Evolutionary conservation across 768 basidiomycete species (phyloP).

Genomic region (Calvatia gigantea): DNA sequence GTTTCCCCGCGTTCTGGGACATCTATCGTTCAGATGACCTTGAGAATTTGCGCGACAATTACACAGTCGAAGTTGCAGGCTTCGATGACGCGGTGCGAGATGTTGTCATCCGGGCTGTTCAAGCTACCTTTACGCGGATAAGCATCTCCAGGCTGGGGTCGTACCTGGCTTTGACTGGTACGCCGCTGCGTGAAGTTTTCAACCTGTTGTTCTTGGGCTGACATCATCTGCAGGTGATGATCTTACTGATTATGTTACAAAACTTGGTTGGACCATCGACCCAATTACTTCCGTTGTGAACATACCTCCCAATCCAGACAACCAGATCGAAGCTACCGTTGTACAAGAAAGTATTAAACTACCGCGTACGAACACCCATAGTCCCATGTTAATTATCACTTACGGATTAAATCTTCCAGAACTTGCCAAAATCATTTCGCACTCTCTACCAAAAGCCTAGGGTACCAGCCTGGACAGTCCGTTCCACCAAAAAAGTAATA

Average conservation of each 20-base stretch:
- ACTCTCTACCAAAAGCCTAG: constrained; percentile 55
- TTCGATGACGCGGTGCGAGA: constrained; percentile 83
- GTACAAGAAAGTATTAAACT: constrained; percentile 82
- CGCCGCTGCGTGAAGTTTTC: constrained; percentile 9
- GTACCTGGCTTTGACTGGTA: constrained; percentile 69
- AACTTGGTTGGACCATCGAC: constrained; percentile 67
- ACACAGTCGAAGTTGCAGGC: constrained; percentile 78
- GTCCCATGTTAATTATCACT: constrained; percentile 7
- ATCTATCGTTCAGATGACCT: constrained; percentile 68
- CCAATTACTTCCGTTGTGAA: constrained; percentile 50
- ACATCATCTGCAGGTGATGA: constrained; percentile 40
- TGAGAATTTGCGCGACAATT: constrained; percentile 76
- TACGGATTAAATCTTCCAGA: constrained; percentile 37
- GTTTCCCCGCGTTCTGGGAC: constrained; percentile 86
- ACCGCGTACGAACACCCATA: constrained; percentile 53
- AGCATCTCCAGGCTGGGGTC: constrained; percentile 60
- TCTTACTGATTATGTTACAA: constrained; percentile 55
- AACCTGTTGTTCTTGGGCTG: neutral
- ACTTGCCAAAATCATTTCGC: constrained; percentile 71
- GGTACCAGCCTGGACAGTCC: neutral
- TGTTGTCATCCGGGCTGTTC: constrained; percentile 74
- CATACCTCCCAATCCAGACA: constrained; percentile 82
- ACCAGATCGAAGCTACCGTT: constrained; percentile 82
- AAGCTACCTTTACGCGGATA: constrained; percentile 76
- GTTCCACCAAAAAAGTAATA: neutral